phyloP scores from a whole-genome alignment of 2,329 filamentous ascomycete genomes.

The Fusarium musae region DNA sequence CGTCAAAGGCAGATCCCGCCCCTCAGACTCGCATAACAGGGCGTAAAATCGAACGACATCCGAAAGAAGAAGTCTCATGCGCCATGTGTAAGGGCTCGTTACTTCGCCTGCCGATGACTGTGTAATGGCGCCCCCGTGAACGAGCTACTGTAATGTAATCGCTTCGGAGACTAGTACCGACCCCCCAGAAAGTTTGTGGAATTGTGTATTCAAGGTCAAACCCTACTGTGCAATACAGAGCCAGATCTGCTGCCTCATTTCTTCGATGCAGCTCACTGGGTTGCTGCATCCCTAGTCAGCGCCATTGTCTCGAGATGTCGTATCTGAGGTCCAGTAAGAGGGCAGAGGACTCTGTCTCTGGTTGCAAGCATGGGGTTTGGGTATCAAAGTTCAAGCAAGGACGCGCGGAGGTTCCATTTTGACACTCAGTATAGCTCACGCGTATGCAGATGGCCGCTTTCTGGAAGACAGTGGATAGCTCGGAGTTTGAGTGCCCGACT shows the following conservation, averaged over 20 bases:
- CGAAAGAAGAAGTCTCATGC: neutral
- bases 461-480: conserved; percentile 12
- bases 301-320: conserved; percentile 25
- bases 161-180: conserved; percentile 3
- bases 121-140: conserved; percentile 3
- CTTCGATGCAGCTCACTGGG: conserved; percentile 6
- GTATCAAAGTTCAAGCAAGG: neutral
- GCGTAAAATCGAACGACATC: conserved; percentile 8
- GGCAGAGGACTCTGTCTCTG: neutral
- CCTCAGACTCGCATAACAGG: conserved; percentile 25
- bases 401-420: conserved; percentile 8
- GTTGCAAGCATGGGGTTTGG: neutral
- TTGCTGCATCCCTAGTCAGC: conserved; percentile 17
- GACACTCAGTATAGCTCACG: neutral
- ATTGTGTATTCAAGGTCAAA: conserved; percentile 12
- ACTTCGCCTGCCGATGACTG: conserved; percentile 5
- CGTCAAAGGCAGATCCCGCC: conserved; percentile 9
- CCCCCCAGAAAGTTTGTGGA: conserved; percentile 7
- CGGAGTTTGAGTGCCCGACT: conserved; percentile 1
- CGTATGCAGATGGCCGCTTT: conserved; percentile 25
- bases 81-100: conserved; percentile 20
- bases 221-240: conserved; percentile 11
- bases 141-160: conserved; percentile 1
- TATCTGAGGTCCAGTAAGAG: conserved; percentile 1
- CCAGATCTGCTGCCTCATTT: neutral